phyloP scores from a whole-genome alignment of 495 filamentous ascomycete species.

The Bryoglossum gracile region DNA sequence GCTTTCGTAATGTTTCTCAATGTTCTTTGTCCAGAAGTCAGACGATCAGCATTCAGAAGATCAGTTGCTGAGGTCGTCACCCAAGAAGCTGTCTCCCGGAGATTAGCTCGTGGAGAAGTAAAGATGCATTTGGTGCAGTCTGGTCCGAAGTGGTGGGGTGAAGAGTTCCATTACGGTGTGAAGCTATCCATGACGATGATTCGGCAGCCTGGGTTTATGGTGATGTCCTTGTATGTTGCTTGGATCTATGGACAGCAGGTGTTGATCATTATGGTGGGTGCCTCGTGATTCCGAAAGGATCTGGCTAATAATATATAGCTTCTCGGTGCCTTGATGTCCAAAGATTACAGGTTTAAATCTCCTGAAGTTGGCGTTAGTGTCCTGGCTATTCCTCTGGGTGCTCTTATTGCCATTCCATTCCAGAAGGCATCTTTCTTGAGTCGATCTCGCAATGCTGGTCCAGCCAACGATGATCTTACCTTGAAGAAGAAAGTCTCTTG shows the following conservation, averaged over 20 bases:
- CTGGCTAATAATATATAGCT: slow-evolving; percentile 36
- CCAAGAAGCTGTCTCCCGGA: slow-evolving; percentile 35
- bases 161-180: slow-evolving; percentile 67
- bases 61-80: slow-evolving; percentile 55
- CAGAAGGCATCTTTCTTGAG: slow-evolving; percentile 63
- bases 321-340: slow-evolving; percentile 57
- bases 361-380: slow-evolving; percentile 57
- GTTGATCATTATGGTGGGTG: slow-evolving; percentile 52
- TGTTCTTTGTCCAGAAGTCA: slow-evolving; percentile 56
- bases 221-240: slow-evolving; percentile 64
- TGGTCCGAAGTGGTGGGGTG: slow-evolving; percentile 64
- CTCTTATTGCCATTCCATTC: slow-evolving; percentile 59
- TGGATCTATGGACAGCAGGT: slow-evolving; percentile 73
- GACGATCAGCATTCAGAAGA: slow-evolving; percentile 55
- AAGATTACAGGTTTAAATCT: slow-evolving; percentile 52
- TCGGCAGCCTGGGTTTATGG: slow-evolving; percentile 58
- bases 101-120: slow-evolving; percentile 63
- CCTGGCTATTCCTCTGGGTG: slow-evolving; percentile 55
- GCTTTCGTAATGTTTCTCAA: slow-evolving; percentile 56
- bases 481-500: slow-evolving; percentile 49
- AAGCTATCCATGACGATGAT: slow-evolving; percentile 59
- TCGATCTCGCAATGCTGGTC: slow-evolving; percentile 46
- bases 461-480: slow-evolving; percentile 51
- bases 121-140: slow-evolving; percentile 63
- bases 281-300: background rate